These are phyloP conservation scores for Mortierella sp. DNA, from an alignment of 371 early-diverging fungal species.

Conservation along the genomic window DNA sequence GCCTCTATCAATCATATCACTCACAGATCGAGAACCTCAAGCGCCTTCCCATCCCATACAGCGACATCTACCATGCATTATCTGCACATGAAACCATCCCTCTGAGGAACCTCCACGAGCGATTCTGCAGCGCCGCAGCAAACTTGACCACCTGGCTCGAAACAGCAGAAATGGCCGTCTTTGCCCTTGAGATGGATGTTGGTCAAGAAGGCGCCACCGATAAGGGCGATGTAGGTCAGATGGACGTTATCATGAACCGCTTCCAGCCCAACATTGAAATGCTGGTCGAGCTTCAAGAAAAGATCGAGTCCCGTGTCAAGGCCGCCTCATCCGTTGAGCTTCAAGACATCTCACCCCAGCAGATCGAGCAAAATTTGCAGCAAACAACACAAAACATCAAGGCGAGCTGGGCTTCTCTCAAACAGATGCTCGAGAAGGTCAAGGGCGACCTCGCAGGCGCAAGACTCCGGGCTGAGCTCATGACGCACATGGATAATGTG, in stretches of 20 bases:
- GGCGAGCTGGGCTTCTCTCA: slow-evolving; percentile 55
- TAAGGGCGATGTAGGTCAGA: slow-evolving; percentile 60
- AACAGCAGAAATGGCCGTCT: slow-evolving; percentile 67
- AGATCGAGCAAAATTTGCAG: slow-evolving; percentile 35
- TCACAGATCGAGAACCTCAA: slow-evolving; percentile 57
- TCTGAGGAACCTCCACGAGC: slow-evolving; percentile 54
- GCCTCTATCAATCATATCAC: slow-evolving; percentile 47
- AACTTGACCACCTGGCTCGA: slow-evolving; percentile 66
- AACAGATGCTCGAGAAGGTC: slow-evolving; percentile 55
- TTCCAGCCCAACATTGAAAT: slow-evolving; percentile 66
- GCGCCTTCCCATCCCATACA: slow-evolving; percentile 54
- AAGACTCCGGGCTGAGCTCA: slow-evolving; percentile 58
- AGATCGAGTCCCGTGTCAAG: slow-evolving; percentile 51
- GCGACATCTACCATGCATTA: slow-evolving; percentile 59
- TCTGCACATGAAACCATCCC: slow-evolving; percentile 61
- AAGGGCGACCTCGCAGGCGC: slow-evolving; percentile 57
- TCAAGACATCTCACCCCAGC: slow-evolving; percentile 30
- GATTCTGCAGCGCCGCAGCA: slow-evolving; percentile 55
- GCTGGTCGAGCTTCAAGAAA: slow-evolving; percentile 63
- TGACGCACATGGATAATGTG: slow-evolving; percentile 58
- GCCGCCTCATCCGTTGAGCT: slow-evolving; percentile 42
- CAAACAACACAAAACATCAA: slow-evolving; percentile 45
- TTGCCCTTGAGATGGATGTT: slow-evolving; percentile 65
- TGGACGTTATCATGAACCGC: slow-evolving; percentile 61
- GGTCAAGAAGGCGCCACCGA: slow-evolving; percentile 57